These are phyloP conservation scores for Phytophthora brassicae DNA, from an alignment of 352 stramenopile genomes.

Conservation along the genomic window DNA sequence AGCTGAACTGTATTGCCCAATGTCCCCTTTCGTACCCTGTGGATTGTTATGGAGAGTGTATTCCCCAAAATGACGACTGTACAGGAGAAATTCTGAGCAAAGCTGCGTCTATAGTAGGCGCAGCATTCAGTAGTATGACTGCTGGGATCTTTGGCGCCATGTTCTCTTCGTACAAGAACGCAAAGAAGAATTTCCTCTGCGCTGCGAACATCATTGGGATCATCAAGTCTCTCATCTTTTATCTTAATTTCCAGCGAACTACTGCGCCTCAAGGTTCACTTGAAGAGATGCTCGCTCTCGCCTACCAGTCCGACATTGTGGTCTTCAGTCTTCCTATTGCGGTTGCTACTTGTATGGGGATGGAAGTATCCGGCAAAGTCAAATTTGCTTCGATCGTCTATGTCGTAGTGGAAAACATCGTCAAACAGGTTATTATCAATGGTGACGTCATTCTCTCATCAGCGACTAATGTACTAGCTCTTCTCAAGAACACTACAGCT, in stretches of 20 bases:
- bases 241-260: slow-evolving; percentile 22
- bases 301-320: slow-evolving; percentile 34
- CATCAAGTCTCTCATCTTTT: slow-evolving; percentile 32
- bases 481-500: slow-evolving; percentile 21
- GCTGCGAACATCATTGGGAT: slow-evolving; percentile 32
- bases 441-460: slow-evolving; percentile 33
- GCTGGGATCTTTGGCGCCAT: slow-evolving; percentile 42
- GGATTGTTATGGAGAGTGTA: slow-evolving; percentile 55
- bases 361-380: slow-evolving; percentile 10
- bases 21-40: slow-evolving; percentile 67
- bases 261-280: slow-evolving; percentile 17
- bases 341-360: slow-evolving; percentile 29
- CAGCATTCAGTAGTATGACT: slow-evolving; percentile 39
- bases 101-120: slow-evolving; percentile 30
- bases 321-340: slow-evolving; percentile 27
- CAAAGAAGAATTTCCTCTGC: slow-evolving; percentile 30
- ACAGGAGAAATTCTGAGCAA: slow-evolving; percentile 37
- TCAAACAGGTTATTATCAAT: slow-evolving; percentile 29
- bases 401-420: slow-evolving; percentile 24
- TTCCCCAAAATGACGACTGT: slow-evolving; percentile 54
- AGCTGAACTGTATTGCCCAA: slow-evolving; percentile 31
- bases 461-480: slow-evolving; percentile 16
- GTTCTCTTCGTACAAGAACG: slow-evolving; percentile 32
- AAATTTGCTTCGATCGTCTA: slow-evolving; percentile 17
- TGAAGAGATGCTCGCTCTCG: slow-evolving; percentile 31